Conservation (phyloP, 495 filamentous ascomycete genomes). For the Hypoxylon fragiforme region DNA sequence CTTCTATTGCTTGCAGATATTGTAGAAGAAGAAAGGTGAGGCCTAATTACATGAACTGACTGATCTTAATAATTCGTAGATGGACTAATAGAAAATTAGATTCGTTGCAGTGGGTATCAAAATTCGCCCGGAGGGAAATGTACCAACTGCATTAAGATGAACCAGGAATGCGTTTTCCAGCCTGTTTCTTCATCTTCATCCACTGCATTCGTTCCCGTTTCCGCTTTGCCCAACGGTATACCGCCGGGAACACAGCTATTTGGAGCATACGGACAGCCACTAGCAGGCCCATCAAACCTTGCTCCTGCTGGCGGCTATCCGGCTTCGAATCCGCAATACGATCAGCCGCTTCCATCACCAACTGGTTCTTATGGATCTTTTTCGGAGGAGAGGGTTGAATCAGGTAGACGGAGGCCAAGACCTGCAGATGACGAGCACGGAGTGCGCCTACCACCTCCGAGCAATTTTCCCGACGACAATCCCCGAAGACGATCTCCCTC, state of each 20-base stretch:
- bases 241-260: slow-evolving; percentile 54
- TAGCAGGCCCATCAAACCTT: slow-evolving; percentile 34
- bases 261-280: slow-evolving; percentile 54
- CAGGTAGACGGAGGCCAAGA: slow-evolving; percentile 40
- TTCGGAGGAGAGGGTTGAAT: slow-evolving; percentile 35
- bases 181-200: slow-evolving; percentile 52
- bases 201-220: slow-evolving; percentile 54
- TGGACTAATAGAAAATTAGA: slow-evolving; percentile 37
- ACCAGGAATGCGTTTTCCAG: slow-evolving; percentile 56
- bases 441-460: slow-evolving; percentile 50
- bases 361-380: slow-evolving; percentile 36
- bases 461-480: slow-evolving; percentile 48
- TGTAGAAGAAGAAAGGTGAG: slow-evolving; percentile 55
- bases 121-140: slow-evolving; percentile 54
- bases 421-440: slow-evolving; percentile 47
- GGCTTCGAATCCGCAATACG: slow-evolving; percentile 37
- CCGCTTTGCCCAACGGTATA: slow-evolving; percentile 49
- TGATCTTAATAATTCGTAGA: background rate
- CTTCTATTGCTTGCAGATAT: slow-evolving; percentile 56
- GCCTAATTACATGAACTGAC: background rate
- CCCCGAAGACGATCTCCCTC: slow-evolving; percentile 51
- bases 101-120: slow-evolving; percentile 57
- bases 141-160: slow-evolving; percentile 55
- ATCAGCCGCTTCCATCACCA: slow-evolving; percentile 41
- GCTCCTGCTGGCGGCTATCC: slow-evolving; percentile 34